These are phyloP conservation scores for Fusarium fujikuroi DNA, from an alignment of 2,329 filamentous ascomycete species.

Conservation along the genomic window DNA sequence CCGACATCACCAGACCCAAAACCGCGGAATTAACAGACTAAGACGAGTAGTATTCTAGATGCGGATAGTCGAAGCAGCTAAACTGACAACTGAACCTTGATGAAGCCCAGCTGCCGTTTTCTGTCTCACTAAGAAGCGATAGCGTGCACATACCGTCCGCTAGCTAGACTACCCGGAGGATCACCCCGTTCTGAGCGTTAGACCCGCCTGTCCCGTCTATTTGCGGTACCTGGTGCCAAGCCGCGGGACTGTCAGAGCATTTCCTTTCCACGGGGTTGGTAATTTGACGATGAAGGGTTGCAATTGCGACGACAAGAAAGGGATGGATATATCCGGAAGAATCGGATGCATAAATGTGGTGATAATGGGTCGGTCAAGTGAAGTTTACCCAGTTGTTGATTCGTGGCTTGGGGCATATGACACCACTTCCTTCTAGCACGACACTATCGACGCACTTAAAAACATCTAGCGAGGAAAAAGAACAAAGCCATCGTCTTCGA, in stretches of 20 bases:
- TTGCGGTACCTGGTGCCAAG: not conserved
- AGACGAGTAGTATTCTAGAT: not conserved
- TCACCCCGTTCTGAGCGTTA: not conserved
- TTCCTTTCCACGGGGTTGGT: not conserved
- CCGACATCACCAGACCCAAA: not conserved
- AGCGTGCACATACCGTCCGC: not conserved
- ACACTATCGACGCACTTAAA: not conserved
- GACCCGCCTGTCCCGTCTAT: not conserved
- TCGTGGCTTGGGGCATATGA: not conserved
- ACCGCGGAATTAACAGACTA: not conserved
- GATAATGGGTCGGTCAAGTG: not conserved
- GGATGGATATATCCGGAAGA: not conserved
- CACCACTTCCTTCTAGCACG: not conserved
- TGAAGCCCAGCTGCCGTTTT: not conserved
- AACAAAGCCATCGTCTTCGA: not conserved
- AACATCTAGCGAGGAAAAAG: not conserved
- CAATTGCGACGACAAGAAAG: not conserved
- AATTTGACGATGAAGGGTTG: not conserved
- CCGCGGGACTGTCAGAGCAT: not conserved
- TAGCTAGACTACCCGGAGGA: not conserved
- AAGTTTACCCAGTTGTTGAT: not conserved
- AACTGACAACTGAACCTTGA: not conserved
- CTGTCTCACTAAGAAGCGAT: not conserved
- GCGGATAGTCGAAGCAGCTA: not conserved
- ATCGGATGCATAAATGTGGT: not conserved